Conservation (phyloP, 2,329 filamentous ascomycete genomes). For the Hymenoscyphus fructigenus region DNA sequence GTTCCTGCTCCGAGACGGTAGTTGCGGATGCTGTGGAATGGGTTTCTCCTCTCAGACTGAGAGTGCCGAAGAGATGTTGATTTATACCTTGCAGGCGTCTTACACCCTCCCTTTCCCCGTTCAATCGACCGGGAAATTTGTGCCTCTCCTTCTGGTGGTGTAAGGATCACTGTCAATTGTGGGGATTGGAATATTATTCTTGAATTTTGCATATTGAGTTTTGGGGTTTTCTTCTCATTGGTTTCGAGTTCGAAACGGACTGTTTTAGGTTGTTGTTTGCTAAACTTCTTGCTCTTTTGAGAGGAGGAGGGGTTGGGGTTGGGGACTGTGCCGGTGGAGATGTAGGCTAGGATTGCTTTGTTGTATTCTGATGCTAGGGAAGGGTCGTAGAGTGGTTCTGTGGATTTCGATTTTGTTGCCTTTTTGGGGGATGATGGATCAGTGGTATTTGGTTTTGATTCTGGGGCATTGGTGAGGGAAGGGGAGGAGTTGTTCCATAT, state of each 20-base stretch:
- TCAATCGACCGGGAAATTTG: background rate
- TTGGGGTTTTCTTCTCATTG: background rate
- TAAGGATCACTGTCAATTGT: background rate
- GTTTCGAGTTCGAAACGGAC: too few relatives aligned
- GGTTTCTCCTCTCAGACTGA: background rate
- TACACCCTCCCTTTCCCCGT: background rate
- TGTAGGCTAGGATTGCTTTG: slow-evolving; percentile 15
- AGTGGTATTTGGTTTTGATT: background rate
- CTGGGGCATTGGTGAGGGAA: background rate
- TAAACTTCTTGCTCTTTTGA: background rate
- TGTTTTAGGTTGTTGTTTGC: background rate
- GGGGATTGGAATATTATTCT: background rate
- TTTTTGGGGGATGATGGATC: background rate
- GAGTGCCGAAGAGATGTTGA: too few relatives aligned
- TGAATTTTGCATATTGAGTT: background rate
- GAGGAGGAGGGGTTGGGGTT: background rate
- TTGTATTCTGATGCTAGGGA: slow-evolving; percentile 19
- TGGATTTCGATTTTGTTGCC: background rate
- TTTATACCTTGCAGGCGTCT: background rate
- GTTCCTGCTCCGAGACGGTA: background rate
- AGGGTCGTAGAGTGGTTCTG: slow-evolving; percentile 10
- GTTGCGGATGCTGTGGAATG: background rate
- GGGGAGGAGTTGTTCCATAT: background rate
- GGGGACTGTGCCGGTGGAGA: background rate
- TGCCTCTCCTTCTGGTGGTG: background rate